Base-by-base conservation (phyloP, 108 stramenopile genomes). In the Nannochloropsis salina region DNA sequence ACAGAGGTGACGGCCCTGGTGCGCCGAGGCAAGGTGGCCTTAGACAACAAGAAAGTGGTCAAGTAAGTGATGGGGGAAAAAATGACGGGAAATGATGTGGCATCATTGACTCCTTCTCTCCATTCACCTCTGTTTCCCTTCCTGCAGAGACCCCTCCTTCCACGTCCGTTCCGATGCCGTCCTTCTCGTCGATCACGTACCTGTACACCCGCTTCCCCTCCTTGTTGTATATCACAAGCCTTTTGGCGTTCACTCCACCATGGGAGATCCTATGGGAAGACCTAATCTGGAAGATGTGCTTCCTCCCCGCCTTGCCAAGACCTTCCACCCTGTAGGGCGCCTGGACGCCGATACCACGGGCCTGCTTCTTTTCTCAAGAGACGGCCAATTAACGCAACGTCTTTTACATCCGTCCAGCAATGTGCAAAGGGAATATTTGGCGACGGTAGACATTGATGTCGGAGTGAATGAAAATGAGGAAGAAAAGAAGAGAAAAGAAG, bases 321-420 rank as follows among this genome's bases (percentile, higher is more conserved):
- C 80, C 18, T 41, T 31, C 11, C 89, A 90, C 80, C 89, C 89
- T 1, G 89, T 90, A 10, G 90, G 90, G 5, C 89, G 90, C 31
- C 84, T 90, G n/a, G 90, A 90, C 43, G 89, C 85, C 12, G 90
- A 90, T 85, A 85, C 87, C 11, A 88, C 89, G 43, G 90, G 90
- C 42, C 84, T 90, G 80, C 45, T 90, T 41, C 81, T 90, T 43
- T 87, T 90, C 41, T 86, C 89, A 31, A 82, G 86, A 45, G 85
- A 90, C n/a, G 90, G 90, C 4, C 40, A 85, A 82, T 84, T 90
- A 43, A 90, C 90, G 40, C 89, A 90, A 41, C 42, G 44, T 42
- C 87, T 90, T 5, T 87, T 90, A 15, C 84, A 90, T 6, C 90
- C 90, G 10, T 84, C 74, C 81, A 85, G 22, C 41, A 44, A 81